Percentiles rank a stretch among this genome's conserved stretches.
Evolutionary conservation across 768 basidiomycete species (phyloP).

Genomic region (Suillus sp.): DNA sequence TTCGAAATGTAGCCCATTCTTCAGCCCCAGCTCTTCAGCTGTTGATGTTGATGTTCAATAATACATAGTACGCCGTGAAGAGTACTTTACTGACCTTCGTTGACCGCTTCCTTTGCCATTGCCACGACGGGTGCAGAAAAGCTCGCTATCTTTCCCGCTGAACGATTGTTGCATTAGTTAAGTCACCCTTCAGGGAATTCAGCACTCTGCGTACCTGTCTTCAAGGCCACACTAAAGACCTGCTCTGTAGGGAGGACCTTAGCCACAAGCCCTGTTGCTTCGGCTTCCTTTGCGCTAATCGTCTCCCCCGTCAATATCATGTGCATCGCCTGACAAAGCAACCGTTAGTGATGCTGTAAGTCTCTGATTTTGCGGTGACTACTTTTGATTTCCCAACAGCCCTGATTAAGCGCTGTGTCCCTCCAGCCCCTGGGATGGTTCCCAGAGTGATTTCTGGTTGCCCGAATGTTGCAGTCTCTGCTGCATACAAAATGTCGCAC

Average conservation of each 20-base stretch:
- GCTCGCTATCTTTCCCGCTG: constrained; percentile 34
- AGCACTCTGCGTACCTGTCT: constrained; percentile 29
- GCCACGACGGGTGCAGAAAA: constrained; percentile 34
- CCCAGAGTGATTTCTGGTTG: constrained; percentile 97
- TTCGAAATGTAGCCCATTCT: constrained; percentile 48
- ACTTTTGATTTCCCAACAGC: constrained; percentile 79
- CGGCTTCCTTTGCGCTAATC: constrained; percentile 48
- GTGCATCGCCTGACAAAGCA: constrained; percentile 48
- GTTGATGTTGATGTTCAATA: constrained; percentile 5
- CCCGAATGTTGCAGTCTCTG: constrained; percentile 85
- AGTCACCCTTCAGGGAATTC: not conserved
- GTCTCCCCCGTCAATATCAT: constrained; percentile 53
- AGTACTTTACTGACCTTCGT: constrained; percentile 36
- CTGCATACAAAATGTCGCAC: constrained; percentile 93
- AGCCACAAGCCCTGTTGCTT: constrained; percentile 48
- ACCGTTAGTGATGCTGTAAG: not conserved
- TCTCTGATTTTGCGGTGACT: not conserved
- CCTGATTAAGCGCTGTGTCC: constrained; percentile 85
- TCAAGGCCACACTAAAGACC: constrained; percentile 48
- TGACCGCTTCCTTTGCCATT: constrained; percentile 54
- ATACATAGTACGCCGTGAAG: not conserved
- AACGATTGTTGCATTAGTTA: not conserved
- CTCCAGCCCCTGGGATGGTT: constrained; percentile 92
- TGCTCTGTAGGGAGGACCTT: constrained; percentile 42
- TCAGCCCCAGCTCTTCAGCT: constrained; percentile 51